Conservation (phyloP, 2,329 filamentous ascomycete genomes). For the Seiridium unicorne region DNA sequence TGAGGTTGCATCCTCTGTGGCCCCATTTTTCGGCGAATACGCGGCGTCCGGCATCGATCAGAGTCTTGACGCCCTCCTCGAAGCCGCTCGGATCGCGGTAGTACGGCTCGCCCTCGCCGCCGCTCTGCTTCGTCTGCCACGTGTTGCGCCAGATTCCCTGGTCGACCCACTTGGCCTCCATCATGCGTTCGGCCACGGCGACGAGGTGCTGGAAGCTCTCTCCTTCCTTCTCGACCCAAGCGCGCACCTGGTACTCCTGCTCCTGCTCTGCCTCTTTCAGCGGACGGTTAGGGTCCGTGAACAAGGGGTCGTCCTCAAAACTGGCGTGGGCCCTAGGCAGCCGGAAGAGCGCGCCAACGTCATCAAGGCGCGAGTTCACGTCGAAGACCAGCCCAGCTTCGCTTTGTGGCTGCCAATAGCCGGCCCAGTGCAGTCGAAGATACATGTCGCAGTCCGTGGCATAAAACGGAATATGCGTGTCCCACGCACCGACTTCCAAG, state of each 20-base stretch:
- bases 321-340: conserved; percentile 32
- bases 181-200: conserved; percentile 29
- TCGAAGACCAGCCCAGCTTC: conserved; percentile 39
- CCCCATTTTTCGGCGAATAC: conserved; percentile 41
- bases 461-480: conserved; percentile 48
- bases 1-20: conserved; percentile 35
- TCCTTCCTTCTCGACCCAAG: conserved; percentile 29
- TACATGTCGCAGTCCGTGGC: conserved; percentile 46
- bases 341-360: conserved; percentile 40
- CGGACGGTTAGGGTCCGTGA: conserved; percentile 16
- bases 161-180: conserved; percentile 22
- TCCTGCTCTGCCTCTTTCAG: conserved; percentile 25
- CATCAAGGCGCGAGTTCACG: conserved; percentile 38
- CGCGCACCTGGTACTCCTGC: conserved; percentile 24
- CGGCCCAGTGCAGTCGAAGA: conserved; percentile 38
- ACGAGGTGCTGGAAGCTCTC: conserved; percentile 34
- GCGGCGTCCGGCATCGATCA: conserved; percentile 31
- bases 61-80: conserved; percentile 27
- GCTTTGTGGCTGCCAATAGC: conserved; percentile 36
- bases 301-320: conserved; percentile 31
- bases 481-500: conserved; percentile 43
- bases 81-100: conserved; percentile 38
- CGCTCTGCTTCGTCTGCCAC: conserved; percentile 39
- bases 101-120: conserved; percentile 41
- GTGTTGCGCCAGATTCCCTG: conserved; percentile 28